Evolutionary conservation across 2,329 filamentous ascomycete species (phyloP).

Genomic region (Aureobasidium sp.): DNA sequence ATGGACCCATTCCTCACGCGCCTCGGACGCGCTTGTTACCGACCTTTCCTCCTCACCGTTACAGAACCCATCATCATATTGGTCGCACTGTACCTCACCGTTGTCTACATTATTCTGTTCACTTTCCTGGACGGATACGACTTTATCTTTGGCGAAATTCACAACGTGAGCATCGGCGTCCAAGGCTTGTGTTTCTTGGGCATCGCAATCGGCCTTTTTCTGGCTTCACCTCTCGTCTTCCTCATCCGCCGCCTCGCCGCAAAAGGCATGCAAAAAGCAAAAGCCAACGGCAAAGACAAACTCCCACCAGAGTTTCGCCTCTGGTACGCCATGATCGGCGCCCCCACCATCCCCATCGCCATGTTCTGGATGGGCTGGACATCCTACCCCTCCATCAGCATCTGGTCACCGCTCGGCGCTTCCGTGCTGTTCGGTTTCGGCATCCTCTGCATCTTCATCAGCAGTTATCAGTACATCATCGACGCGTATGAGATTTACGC

Average conservation of each 20-base stretch:
- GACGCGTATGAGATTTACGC: constrained; percentile 50
- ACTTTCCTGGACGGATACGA: constrained; percentile 45
- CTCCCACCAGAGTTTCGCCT: constrained; percentile 49
- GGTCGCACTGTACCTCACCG: constrained; percentile 40
- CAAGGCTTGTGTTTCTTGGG: constrained; percentile 44
- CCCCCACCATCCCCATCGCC: constrained; percentile 43
- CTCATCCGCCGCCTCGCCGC: constrained; percentile 41
- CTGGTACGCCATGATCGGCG: constrained; percentile 47
- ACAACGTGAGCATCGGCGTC: constrained; percentile 39
- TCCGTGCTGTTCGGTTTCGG: constrained; percentile 49
- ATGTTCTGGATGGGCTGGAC: constrained; percentile 57
- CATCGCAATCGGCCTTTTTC: constrained; percentile 38
- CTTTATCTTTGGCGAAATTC: constrained; percentile 46
- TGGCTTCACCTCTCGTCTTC: constrained; percentile 35
- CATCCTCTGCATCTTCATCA: constrained; percentile 38
- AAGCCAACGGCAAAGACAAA: constrained; percentile 31
- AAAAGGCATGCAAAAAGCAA: constrained; percentile 36
- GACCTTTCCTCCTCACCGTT: constrained; percentile 38
- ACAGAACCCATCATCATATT: constrained; percentile 44
- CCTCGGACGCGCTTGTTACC: constrained; percentile 32
- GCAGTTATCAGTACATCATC: constrained; percentile 52
- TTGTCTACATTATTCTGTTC: constrained; percentile 43
- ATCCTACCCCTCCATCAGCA: constrained; percentile 37
- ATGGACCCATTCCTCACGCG: constrained; percentile 33
- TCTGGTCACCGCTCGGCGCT: constrained; percentile 47